Base-by-base conservation (phyloP, 108 stramenopile species). In the Cyclotella baltica region DNA sequence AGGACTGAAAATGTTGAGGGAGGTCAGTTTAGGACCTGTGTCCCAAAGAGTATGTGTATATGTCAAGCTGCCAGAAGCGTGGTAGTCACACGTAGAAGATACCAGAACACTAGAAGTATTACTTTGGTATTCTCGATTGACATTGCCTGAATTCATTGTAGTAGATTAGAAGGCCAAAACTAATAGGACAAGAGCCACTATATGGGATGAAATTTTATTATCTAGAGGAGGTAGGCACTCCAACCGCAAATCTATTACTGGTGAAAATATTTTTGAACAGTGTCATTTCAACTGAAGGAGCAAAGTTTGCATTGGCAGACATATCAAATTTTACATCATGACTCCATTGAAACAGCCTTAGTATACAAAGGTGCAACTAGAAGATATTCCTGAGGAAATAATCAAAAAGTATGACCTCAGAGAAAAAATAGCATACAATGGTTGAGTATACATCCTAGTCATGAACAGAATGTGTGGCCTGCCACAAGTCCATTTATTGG, bases 161-260 rank as follows among this genome's bases (percentile, higher is more conserved):
- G 28, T 29, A 18, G 25, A 29, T 57, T n/a, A n/a, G n/a, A n/a
- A n/a, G n/a, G n/a, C n/a, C n/a, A n/a, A n/a, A n/a, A n/a, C n/a
- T n/a, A n/a, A 57, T 57, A 20, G 6, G 1, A 57, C 56, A 57
- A 57, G 56, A 57, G 28, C 6, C 13, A 57, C 23, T n/a, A n/a
- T 13, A 29, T 57, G 56, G 56, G 56, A 29, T 77, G 86, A 29
- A 35, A 87, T 36, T 70, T 30, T 4, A 62, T 86, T 82, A 77
- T 56, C 46, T 52, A 28, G 43, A 38, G 3, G 71, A 78, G 29
- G 58, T 38, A 1, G 51, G 67, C 50, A 75, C 87, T 16, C 65
- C 72, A 37, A 72, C 80, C 2, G 35, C 35, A 11, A 78, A 72
- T 29, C 30, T 87, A 6, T 34, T 67, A 16, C 64, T 74, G 10